These are phyloP conservation scores for Ascochyta clinopodiicola DNA, from an alignment of 2,329 filamentous ascomycete species.

Conservation along the genomic window DNA sequence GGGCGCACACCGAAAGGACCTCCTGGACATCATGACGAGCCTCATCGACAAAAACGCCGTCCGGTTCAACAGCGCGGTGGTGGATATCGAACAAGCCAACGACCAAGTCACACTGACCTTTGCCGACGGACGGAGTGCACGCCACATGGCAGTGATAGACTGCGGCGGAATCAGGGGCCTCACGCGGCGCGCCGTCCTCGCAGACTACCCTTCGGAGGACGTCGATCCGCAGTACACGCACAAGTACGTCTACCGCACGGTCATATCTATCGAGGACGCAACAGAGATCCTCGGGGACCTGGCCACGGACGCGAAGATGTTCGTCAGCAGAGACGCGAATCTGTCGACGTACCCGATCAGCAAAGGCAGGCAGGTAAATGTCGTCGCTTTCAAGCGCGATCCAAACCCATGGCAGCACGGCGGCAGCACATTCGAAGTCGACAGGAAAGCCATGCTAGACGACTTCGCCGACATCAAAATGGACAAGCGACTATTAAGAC, in stretches of 20 bases:
- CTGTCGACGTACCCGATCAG: slow-evolving; percentile 30
- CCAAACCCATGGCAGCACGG: slow-evolving; percentile 15
- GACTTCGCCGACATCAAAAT: slow-evolving; percentile 21
- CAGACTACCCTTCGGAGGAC: slow-evolving; percentile 17
- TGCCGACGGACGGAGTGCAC: slow-evolving; percentile 43
- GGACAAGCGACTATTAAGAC: slow-evolving; percentile 19
- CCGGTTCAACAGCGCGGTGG: slow-evolving; percentile 32
- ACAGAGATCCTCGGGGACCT: slow-evolving; percentile 43
- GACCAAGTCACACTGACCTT: slow-evolving; percentile 49
- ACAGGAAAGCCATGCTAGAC: slow-evolving; percentile 23
- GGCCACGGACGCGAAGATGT: slow-evolving; percentile 39
- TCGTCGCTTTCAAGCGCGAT: slow-evolving; percentile 33
- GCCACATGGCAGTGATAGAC: slow-evolving; percentile 52
- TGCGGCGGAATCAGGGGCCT: slow-evolving; percentile 55
- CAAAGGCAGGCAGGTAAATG: slow-evolving; percentile 24
- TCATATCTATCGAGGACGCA: slow-evolving; percentile 47
- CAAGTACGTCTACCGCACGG: slow-evolving; percentile 35
- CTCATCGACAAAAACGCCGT: slow-evolving; percentile 40
- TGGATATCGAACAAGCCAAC: slow-evolving; percentile 40
- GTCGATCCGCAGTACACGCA: slow-evolving; percentile 34
- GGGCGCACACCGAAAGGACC: slow-evolving; percentile 51
- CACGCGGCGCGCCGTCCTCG: slow-evolving; percentile 25
- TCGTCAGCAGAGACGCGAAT: slow-evolving; percentile 23
- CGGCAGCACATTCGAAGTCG: slow-evolving; percentile 21
- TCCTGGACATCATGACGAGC: slow-evolving; percentile 57